Base-by-base conservation (phyloP, 345 rosid species). In the Linum trigynum region DNA sequence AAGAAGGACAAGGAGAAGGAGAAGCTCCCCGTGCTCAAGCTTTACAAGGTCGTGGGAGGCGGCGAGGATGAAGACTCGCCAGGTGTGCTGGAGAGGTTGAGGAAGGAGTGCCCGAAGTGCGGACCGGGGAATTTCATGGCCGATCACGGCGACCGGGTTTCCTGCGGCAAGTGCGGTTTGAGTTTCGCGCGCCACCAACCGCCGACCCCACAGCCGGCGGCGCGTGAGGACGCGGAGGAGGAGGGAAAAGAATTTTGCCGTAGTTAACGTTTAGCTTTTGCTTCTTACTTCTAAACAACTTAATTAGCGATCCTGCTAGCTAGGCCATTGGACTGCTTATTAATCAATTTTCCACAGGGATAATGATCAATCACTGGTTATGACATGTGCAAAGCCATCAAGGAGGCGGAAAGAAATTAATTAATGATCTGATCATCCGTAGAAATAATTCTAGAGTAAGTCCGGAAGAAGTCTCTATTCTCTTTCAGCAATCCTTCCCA, bases 401-500 rank as follows among this genome's bases (percentile, higher is more conserved):
- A 23, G 32, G 32, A 23, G 32, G 32, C 32, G 32, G 32, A 23
- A 23, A 23, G 32, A 23, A 23, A 23, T 23, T 23, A 23, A 23
- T 23, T 57, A 14, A 3, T 69, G 1, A 38, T 3, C 10, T 48
- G 37, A 2, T 5, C 16, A 2, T 5, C 16, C 11, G 71, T 48
- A 69, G 71, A 59, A 64, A 48, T 57, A 39, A 72, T 67, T 43
- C 45, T 68, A 57, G 72, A 62, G 63, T 83, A 83, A 32, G 73
- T 75, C 64, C 70, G 76, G 61, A 80, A 83, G 71, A 80, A 83
- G 61, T 63, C 74, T 48, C 70, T 59, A 60, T 83, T 83, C 78
- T 83, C 83, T 75, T 79, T 79, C 5, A 70, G 57, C 16, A 83
- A 67, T 76, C 72, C 87, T 71, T 70, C 71, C 87, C 87, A 83